phyloP scores from a whole-genome alignment of 2,329 filamentous ascomycete species.

The Ceratocystis colombiana region DNA sequence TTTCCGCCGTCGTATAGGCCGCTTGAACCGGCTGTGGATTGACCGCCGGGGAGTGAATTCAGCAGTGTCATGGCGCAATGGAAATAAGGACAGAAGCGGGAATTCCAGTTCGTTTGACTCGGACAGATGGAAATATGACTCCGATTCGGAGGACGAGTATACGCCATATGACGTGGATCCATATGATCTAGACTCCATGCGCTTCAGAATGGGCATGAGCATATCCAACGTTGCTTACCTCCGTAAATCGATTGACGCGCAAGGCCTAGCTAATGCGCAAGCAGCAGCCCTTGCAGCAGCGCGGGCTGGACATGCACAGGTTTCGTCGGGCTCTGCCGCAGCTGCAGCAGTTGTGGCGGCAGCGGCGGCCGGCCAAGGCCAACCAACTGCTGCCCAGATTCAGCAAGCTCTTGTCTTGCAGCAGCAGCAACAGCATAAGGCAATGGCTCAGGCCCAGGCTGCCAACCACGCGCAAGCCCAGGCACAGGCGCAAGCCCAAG shows the following conservation, averaged over 20 bases:
- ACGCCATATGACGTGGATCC: slow-evolving; percentile 72
- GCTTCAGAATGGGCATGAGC: slow-evolving; percentile 39
- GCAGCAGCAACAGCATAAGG: slow-evolving; percentile 27
- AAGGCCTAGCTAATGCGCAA: slow-evolving; percentile 27
- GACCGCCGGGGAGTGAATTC: slow-evolving; percentile 60
- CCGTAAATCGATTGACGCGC: slow-evolving; percentile 29
- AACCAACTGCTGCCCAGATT: slow-evolving; percentile 17
- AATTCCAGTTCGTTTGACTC: slow-evolving; percentile 29
- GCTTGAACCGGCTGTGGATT: slow-evolving; percentile 76
- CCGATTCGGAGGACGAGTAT: slow-evolving; percentile 75
- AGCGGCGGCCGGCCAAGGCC: slow-evolving; percentile 26
- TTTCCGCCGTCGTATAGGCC: slow-evolving; percentile 74
- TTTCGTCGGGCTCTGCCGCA: slow-evolving; percentile 27
- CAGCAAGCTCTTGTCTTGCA: slow-evolving; percentile 26
- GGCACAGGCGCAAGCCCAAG: slow-evolving; percentile 28
- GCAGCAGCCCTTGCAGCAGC: slow-evolving; percentile 25
- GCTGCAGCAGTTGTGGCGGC: slow-evolving; percentile 26
- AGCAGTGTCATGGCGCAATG: slow-evolving; percentile 39
- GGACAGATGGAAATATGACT: slow-evolving; percentile 79
- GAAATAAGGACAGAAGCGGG: slow-evolving; percentile 20
- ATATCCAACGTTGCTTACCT: slow-evolving; percentile 22
- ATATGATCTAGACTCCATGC: slow-evolving; percentile 49
- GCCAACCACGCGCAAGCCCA: slow-evolving; percentile 20
- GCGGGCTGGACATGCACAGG: slow-evolving; percentile 26
- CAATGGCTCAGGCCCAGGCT: slow-evolving; percentile 29